phyloP scores from a whole-genome alignment of 2,329 filamentous ascomycete genomes.

The Mycocentrospora acerina region DNA sequence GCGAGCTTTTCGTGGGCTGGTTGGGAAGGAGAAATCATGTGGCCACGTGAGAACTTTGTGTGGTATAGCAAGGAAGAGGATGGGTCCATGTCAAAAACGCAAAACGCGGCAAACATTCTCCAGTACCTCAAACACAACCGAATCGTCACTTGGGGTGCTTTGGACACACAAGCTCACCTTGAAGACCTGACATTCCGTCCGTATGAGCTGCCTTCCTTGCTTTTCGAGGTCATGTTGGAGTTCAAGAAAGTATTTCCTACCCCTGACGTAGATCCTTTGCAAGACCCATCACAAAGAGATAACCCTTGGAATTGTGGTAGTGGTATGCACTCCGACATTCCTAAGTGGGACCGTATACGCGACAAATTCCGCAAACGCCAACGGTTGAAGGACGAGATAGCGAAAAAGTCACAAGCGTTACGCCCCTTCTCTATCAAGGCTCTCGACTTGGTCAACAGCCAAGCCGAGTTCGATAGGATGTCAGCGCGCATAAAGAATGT shows the following conservation, averaged over 20 bases:
- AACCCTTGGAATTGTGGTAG: not conserved
- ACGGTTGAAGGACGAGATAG: not conserved
- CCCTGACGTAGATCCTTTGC: not conserved
- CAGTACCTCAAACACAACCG: not conserved
- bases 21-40: slow-evolving; percentile 5
- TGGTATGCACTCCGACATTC: not conserved
- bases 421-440: not conserved
- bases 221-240: not conserved
- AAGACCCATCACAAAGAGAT: not conserved
- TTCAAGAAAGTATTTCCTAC: not conserved
- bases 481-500: not conserved
- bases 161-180: not conserved
- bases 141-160: not conserved
- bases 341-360: not conserved
- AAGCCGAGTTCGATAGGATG: not conserved
- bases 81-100: not conserved
- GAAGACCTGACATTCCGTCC: not conserved
- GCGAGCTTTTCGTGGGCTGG: slow-evolving; percentile 9
- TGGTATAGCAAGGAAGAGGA: not conserved
- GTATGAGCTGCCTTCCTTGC: not conserved
- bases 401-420: not conserved
- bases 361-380: not conserved
- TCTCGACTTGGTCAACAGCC: not conserved
- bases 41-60: slow-evolving; percentile 5
- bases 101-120: not conserved